These are phyloP conservation scores for Drechslerella stenobrocha DNA, from an alignment of 2,329 filamentous ascomycete genomes.

Conservation along the genomic window DNA sequence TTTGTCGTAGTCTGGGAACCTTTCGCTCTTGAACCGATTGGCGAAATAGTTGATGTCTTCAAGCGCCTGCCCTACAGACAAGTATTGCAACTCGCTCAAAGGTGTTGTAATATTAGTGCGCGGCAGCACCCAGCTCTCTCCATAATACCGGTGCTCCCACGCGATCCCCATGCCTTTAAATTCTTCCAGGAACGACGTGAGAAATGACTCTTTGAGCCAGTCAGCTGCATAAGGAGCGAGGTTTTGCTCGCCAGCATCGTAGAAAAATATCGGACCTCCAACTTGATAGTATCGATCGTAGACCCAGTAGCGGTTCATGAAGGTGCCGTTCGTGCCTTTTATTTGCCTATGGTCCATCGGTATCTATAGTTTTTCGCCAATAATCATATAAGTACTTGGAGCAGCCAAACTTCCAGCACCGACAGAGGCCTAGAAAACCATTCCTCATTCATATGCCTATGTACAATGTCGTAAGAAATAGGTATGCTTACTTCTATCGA, in stretches of 20 bases:
- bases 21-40: slow-evolving; percentile 55
- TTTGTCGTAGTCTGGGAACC: slow-evolving; percentile 55
- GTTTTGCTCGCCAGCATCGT: slow-evolving; percentile 48
- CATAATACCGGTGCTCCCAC: slow-evolving; percentile 51
- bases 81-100: slow-evolving; percentile 56
- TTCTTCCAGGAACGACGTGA: slow-evolving; percentile 46
- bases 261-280: slow-evolving; percentile 51
- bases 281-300: slow-evolving; percentile 50
- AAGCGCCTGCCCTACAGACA: slow-evolving; percentile 58
- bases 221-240: slow-evolving; percentile 15
- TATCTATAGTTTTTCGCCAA: slow-evolving; percentile 6
- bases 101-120: slow-evolving; percentile 54
- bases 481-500: slow-evolving; percentile 1
- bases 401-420: too few species aligned
- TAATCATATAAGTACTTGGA: too few species aligned
- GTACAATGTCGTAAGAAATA: too few species aligned
- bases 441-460: too few species aligned
- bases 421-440: too few species aligned
- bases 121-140: slow-evolving; percentile 8
- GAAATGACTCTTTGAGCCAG: slow-evolving; percentile 32
- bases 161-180: slow-evolving; percentile 51
- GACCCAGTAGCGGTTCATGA: slow-evolving; percentile 52
- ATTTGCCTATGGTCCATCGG: slow-evolving; percentile 11
- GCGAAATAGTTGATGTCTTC: slow-evolving; percentile 59
- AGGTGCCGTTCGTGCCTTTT: slow-evolving; percentile 31